Base-by-base conservation (phyloP, 108 stramenopile species). In the Parmales sp. region DNA sequence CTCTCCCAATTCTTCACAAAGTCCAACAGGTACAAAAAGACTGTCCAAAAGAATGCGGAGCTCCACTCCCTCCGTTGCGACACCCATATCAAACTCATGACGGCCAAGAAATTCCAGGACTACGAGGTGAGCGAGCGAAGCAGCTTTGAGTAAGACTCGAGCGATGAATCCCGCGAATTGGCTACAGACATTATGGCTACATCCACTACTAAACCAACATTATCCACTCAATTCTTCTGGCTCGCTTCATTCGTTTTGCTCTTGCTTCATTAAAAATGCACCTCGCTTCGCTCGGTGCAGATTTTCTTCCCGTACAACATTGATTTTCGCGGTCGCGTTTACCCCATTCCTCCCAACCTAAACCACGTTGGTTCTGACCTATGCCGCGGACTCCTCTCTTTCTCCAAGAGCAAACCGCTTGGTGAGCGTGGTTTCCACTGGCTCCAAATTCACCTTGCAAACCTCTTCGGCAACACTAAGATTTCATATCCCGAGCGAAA, bases 271-370 rank as follows among this genome's bases (percentile, higher is more conserved):
- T n/a, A n/a, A n/a, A n/a, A n/a, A n/a, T n/a, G n/a, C n/a, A n/a
- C 25, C 37, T n/a, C n/a, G n/a, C n/a, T n/a, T n/a, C n/a, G n/a
- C n/a, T n/a, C n/a, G n/a, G n/a, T n/a, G n/a, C 72, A 76, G 65
- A 86, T 99, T 37, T 99, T 88, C 79, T 99, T 98, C 68, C 97
- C 97, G 7, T 95, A 96, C 88, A 98, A 98, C 77, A 76, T 99
- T 67, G 99, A 99, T 74, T 99, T 99, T 74, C 81, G 99, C 13
- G 97, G 99, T 19, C 80, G 99, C 13, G 97, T 93, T 13, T 93
- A 99, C 71, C 99, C 99, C 9, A 80, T 99, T 0, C 96, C 99
- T 43, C 97, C 99, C 1, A 94, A 99, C 77, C 72, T 99, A 3
- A 97, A 91, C 60, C 95, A 95, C 79, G 82, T 98, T 38, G 97